Evolutionary conservation across 1,139 yeast genomes (phyloP).

Genomic region (Candida freyschussii): DNA sequence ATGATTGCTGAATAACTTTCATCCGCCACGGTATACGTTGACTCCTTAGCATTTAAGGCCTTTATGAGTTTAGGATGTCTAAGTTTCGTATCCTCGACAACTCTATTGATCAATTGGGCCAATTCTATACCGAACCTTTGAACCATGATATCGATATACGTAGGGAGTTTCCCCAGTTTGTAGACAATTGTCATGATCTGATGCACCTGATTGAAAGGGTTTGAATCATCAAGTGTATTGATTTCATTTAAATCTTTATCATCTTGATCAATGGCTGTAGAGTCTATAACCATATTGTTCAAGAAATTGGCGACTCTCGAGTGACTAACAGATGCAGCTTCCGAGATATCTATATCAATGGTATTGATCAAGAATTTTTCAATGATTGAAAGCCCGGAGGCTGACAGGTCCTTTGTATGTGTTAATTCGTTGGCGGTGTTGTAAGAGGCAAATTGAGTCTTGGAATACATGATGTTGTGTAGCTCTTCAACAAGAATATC

Average conservation of each 20-base stretch:
- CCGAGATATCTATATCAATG: constrained; percentile 53
- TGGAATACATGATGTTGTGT: constrained; percentile 66
- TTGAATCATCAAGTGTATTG: constrained; percentile 31
- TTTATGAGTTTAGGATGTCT: constrained; percentile 42
- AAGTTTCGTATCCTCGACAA: constrained; percentile 60
- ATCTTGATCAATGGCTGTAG: constrained; percentile 3
- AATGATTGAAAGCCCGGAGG: constrained; percentile 35
- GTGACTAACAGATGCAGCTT: constrained; percentile 39
- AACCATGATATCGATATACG: constrained; percentile 51
- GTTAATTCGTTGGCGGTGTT: constrained; percentile 12
- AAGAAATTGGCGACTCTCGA: constrained; percentile 42
- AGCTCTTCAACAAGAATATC: constrained; percentile 75
- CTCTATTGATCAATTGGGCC: constrained; percentile 50
- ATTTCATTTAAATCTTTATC: constrained; percentile 8
- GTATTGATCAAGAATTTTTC: constrained; percentile 54
- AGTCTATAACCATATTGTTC: constrained; percentile 9
- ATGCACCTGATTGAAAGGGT: constrained; percentile 54
- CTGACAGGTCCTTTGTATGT: constrained; percentile 12
- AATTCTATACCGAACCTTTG: constrained; percentile 46
- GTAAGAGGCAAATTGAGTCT: constrained; percentile 27
- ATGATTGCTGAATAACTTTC: constrained; percentile 51
- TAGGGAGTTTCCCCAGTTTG: constrained; percentile 58
- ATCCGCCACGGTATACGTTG: constrained; percentile 4
- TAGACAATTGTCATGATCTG: constrained; percentile 54
- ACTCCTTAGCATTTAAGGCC: constrained; percentile 15